A percentile compares a stretch with the other conserved stretches of the same genome.
phyloP scores from a whole-genome alignment of 2,329 filamentous ascomycete species.

The Xylaria sp. region DNA sequence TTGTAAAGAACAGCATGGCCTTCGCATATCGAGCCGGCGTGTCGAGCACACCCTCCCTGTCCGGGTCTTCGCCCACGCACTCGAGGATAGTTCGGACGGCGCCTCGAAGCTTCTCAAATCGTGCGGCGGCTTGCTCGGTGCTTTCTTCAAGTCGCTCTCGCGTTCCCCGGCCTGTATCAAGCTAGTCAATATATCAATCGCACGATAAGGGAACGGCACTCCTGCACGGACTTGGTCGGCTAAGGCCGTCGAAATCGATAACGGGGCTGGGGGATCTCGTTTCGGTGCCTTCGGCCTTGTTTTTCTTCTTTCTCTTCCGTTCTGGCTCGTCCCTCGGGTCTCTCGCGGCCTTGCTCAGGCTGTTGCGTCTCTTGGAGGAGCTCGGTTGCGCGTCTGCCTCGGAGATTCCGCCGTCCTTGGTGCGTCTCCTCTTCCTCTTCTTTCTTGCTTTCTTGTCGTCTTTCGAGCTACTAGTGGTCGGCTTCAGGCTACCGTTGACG shows the following conservation, averaged over 20 bases:
- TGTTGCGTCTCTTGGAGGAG: slow-evolving; percentile 53
- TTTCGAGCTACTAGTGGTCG: slow-evolving; percentile 21
- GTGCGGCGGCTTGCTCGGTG: slow-evolving; percentile 54
- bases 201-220: neutral
- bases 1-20: slow-evolving; percentile 93
- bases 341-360: slow-evolving; percentile 65
- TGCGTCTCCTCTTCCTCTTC: slow-evolving; percentile 38
- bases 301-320: slow-evolving; percentile 46
- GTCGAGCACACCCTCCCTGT: slow-evolving; percentile 67
- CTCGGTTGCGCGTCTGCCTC: slow-evolving; percentile 42
- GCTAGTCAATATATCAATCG: slow-evolving; percentile 27
- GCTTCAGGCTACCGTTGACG: slow-evolving; percentile 34
- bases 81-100: slow-evolving; percentile 71
- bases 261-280: slow-evolving; percentile 60
- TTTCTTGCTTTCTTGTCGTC: slow-evolving; percentile 43
- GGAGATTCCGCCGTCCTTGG: slow-evolving; percentile 37
- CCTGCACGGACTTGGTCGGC: slow-evolving; percentile 57
- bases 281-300: slow-evolving; percentile 36
- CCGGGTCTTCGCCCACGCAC: slow-evolving; percentile 71
- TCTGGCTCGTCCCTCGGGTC: slow-evolving; percentile 62
- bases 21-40: slow-evolving; percentile 90
- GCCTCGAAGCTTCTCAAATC: slow-evolving; percentile 63
- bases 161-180: slow-evolving; percentile 62
- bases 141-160: slow-evolving; percentile 65
- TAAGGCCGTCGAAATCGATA: slow-evolving; percentile 67